phyloP scores from a whole-genome alignment of 768 basidiomycete genomes.

The Boletus reticuloceps region DNA sequence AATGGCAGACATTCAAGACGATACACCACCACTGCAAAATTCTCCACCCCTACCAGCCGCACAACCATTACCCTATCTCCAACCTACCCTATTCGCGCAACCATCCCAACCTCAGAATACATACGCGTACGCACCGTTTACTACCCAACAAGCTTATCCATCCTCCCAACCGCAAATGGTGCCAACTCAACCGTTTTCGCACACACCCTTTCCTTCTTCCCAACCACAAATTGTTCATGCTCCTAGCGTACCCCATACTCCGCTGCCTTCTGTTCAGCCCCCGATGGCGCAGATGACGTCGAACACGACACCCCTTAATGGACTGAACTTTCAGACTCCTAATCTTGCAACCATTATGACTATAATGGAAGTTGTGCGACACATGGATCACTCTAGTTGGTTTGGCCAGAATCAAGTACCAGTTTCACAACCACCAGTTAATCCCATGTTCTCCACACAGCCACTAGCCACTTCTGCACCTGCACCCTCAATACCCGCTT shows the following conservation, averaged over 20 bases:
- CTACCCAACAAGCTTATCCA: slow-evolving; percentile 16
- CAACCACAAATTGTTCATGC: slow-evolving; percentile 14
- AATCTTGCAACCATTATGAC: slow-evolving; percentile 30
- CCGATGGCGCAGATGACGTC: slow-evolving; percentile 12
- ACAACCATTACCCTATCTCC: slow-evolving; percentile 12
- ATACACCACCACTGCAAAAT: neutral
- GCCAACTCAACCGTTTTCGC: slow-evolving; percentile 18
- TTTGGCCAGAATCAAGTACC: slow-evolving; percentile 17
- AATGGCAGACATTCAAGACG: neutral
- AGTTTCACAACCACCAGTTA: slow-evolving; percentile 13
- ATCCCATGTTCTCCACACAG: slow-evolving; percentile 8
- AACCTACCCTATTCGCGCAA: slow-evolving; percentile 11
- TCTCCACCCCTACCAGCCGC: slow-evolving; percentile 2
- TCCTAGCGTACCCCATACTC: slow-evolving; percentile 8
- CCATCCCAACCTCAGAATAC: slow-evolving; percentile 20
- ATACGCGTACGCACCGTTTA: slow-evolving; percentile 10
- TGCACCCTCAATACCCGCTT: slow-evolving; percentile 1
- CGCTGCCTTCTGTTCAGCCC: slow-evolving; percentile 16
- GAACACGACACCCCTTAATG: slow-evolving; percentile 7
- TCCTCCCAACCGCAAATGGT: slow-evolving; percentile 18
- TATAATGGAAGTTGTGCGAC: slow-evolving; percentile 31
- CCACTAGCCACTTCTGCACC: neutral
- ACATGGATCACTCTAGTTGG: slow-evolving; percentile 24
- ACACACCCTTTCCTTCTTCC: slow-evolving; percentile 11
- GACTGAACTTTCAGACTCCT: slow-evolving; percentile 12